A percentile compares a stretch with the other conserved stretches of the same genome.
phyloP scores from a whole-genome alignment of 257 asterid genomes.

The Vinca minor region DNA sequence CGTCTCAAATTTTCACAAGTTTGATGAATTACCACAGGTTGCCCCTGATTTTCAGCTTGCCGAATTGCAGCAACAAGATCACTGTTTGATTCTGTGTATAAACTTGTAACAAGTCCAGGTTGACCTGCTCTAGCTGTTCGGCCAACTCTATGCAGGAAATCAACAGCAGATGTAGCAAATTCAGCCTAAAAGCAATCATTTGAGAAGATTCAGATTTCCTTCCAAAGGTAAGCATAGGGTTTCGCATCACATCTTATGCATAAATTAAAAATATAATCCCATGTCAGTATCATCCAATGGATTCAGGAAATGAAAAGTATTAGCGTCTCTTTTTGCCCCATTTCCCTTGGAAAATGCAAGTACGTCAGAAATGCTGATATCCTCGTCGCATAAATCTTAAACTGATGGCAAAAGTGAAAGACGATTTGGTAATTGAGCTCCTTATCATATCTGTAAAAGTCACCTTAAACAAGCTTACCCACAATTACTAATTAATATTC shows the following conservation, averaged over 20 bases:
- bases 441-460: neutral
- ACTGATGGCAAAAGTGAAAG: neutral
- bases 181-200: constrained; percentile 52
- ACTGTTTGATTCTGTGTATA: constrained; percentile 48
- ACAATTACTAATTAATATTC: neutral
- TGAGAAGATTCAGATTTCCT: neutral
- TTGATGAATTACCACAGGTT: constrained; percentile 62
- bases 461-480: neutral
- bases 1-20: neutral
- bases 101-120: constrained; percentile 82
- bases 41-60: constrained; percentile 57
- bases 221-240: neutral
- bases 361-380: neutral
- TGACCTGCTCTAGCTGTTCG: constrained; percentile 97
- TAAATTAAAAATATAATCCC: neutral
- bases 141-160: constrained; percentile 94
- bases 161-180: constrained; percentile 86
- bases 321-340: neutral
- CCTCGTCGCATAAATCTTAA: neutral
- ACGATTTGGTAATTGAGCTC: neutral
- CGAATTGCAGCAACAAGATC: constrained; percentile 91
- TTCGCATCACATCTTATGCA: neutral
- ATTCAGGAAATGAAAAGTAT: neutral
- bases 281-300: neutral
- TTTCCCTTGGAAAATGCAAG: neutral